Evolutionary conservation across 2,329 filamentous ascomycete species (phyloP).

Genomic region (Penicillium sp.): DNA sequence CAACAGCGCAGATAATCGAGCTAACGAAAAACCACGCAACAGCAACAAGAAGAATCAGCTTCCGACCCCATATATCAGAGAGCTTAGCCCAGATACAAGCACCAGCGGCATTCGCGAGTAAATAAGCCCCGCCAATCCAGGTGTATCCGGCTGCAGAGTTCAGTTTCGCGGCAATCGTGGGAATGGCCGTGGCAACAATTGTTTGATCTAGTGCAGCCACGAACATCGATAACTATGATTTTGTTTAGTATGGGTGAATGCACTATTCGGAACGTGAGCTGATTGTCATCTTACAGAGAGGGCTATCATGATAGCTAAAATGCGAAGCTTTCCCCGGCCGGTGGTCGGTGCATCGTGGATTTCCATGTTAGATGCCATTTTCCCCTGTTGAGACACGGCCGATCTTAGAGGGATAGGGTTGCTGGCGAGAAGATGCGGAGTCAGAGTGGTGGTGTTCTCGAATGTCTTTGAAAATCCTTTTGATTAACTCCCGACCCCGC

Average conservation of each 20-base stretch:
- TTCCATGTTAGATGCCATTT: slow-evolving; percentile 21
- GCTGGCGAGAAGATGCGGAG: not conserved
- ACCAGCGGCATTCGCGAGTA: slow-evolving; percentile 69
- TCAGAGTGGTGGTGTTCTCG: not conserved
- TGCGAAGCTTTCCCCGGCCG: slow-evolving; percentile 26
- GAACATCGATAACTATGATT: slow-evolving; percentile 34
- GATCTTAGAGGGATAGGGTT: not conserved
- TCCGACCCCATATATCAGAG: slow-evolving; percentile 63
- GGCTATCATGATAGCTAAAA: slow-evolving; percentile 32
- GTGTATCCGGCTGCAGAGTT: slow-evolving; percentile 71
- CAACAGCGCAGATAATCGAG: slow-evolving; percentile 56
- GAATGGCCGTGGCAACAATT: slow-evolving; percentile 65
- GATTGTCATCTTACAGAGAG: slow-evolving; percentile 27
- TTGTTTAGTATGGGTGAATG: slow-evolving; percentile 8
- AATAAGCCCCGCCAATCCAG: slow-evolving; percentile 77
- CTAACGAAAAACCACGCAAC: slow-evolving; percentile 55
- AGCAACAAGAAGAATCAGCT: slow-evolving; percentile 56
- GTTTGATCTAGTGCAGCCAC: slow-evolving; percentile 50
- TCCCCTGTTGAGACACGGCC: no score
- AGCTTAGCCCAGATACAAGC: slow-evolving; percentile 72
- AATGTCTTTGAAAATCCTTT: slow-evolving; percentile 4
- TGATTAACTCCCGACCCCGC: not conserved
- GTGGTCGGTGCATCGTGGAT: slow-evolving; percentile 14
- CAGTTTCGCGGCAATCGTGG: slow-evolving; percentile 65
- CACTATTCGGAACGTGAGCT: not conserved